These are phyloP conservation scores for Debaryomyces coudertii DNA, from an alignment of 1,139 yeast genomes.

Conservation along the genomic window DNA sequence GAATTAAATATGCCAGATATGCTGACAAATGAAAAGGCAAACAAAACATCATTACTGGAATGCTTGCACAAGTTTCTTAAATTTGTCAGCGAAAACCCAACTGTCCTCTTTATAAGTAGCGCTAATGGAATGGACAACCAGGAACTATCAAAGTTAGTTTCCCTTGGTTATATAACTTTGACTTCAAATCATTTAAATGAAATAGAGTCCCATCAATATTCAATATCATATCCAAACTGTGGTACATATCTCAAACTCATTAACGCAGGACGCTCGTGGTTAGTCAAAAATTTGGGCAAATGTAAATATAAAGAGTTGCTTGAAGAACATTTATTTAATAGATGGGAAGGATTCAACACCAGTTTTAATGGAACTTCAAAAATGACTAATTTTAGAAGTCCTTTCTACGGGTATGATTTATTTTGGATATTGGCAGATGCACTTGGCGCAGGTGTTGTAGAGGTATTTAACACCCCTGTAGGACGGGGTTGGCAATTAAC, in stretches of 20 bases:
- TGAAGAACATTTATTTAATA: conserved; percentile 50
- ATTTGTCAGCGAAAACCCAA: conserved; percentile 32
- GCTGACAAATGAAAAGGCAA: conserved; percentile 9
- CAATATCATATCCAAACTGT: conserved; percentile 62
- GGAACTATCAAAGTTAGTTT: conserved; percentile 42
- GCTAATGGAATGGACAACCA: conserved; percentile 27
- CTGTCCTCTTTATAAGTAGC: conserved; percentile 32
- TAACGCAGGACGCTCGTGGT: conserved; percentile 52
- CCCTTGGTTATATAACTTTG: conserved; percentile 58
- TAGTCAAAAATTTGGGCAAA: conserved; percentile 46
- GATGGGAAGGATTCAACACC: conserved; percentile 47
- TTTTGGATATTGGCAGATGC: conserved; percentile 68
- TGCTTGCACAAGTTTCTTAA: conserved; percentile 27
- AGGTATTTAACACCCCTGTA: conserved; percentile 68
- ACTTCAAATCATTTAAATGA: conserved; percentile 53
- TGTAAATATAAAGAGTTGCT: conserved; percentile 55
- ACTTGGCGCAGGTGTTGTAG: conserved; percentile 69
- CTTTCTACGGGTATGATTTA: conserved; percentile 61
- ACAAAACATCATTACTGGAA: conserved; percentile 10
- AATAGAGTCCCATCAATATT: conserved; percentile 45
- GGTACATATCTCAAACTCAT: conserved; percentile 58
- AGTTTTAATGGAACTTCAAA: conserved; percentile 30
- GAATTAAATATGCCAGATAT: conserved; percentile 2
- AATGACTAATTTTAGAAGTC: conserved; percentile 53
- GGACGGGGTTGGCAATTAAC: conserved; percentile 73